Base-by-base conservation (phyloP, 352 stramenopile genomes). In the Salisapilia sapeloensis region DNA sequence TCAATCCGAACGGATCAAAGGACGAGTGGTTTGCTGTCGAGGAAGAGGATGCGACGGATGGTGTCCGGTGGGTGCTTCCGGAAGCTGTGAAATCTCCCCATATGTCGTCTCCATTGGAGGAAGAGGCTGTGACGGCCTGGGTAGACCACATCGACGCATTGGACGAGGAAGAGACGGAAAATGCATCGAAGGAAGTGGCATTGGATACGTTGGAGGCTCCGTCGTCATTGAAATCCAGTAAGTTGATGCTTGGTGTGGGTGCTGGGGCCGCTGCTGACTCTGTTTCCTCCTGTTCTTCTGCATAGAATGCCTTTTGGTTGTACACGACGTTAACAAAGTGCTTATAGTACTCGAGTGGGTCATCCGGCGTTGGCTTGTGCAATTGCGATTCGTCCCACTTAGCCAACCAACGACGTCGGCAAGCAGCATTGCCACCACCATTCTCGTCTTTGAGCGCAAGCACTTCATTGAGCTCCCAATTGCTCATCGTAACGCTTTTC, bases 401-500 rank as follows among this genome's bases (percentile, higher is more conserved):
- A 6, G 55, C 75, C 13, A 95, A 52, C 87, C 87, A 96, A n/a
- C 85, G 84, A 20, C 56, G 57, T 8, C 64, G 52, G 4, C 70
- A 76, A 21, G 60, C 63, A 6, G 83, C 74, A 44, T 96, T 96
- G 36, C 86, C 86, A 35, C 80, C 74, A n/a, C 56, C 63, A 35
- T 90, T 85, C 39, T 67, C 52, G 20, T 91, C 71, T 19, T 77
- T 66, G 18, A 97, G 47, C 24, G 79, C 66, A 13, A 90, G 58
- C 11, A 96, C 90, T 39, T 97, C 87, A 0, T 76, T 64, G 38
- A 85, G 65, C 15, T 64, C 89, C 90, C 90, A 97, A 46, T 80
- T 93, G 33, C 59, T 89, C 90, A 97, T 97, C 35, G 87, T 96
- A 13, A 96, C 63, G 31, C 72, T 87, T 57, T 65, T 97, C 53